Evolutionary conservation across 768 basidiomycete genomes (phyloP), one percentile per base, ranked within the genome.

Genomic region (Hygrocybe punicea): DNA sequence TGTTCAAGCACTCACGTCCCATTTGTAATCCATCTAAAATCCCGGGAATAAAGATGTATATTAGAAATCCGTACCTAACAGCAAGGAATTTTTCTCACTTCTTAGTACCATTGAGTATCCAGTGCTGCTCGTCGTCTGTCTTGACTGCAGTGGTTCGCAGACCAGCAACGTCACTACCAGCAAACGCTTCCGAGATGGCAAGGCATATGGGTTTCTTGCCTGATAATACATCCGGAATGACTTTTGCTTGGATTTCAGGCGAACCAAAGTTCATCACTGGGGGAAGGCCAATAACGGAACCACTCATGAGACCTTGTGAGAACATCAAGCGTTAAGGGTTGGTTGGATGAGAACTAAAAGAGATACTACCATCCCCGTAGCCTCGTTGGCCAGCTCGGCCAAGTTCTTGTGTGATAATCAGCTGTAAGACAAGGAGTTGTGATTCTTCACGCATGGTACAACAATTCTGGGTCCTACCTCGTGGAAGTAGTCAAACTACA

Each of bases 231-330:
- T 89, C 87, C 1, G 85, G 84, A 10, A 89, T 73, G 39, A 87
- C 71, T 64, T 76, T 79, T 24, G 78, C 77, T 63, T 78, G 81
- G 49, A 84, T 70, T 63, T 84, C 84, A 13, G 83, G 81, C 39
- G 81, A 81, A 9, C 85, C 93, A 62, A 93, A 96, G 76, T 96
- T 93, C 55, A 94, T 78, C n/a, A 94, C 84, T 0, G 93, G 92
- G 3, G 92, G 91, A 6, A 93, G 78, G 42, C 91, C 91, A 56
- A 94, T 93, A 64, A 93, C 88, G 65, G 83, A 84, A 40, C 92
- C 91, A 29, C 84, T 84, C 51, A 89, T 76, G 52, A 92, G 76
- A 63, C 85, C 71, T 82, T 51, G 14, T n/a, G 14, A 16, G 55
- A 61, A 14, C 47, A n/a, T 29, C 39, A 21, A 24, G 10, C 51